A percentile compares a stretch with the other conserved stretches of the same genome.
Conservation (phyloP, 306 rosid genomes). For the Prunus mongolica region DNA sequence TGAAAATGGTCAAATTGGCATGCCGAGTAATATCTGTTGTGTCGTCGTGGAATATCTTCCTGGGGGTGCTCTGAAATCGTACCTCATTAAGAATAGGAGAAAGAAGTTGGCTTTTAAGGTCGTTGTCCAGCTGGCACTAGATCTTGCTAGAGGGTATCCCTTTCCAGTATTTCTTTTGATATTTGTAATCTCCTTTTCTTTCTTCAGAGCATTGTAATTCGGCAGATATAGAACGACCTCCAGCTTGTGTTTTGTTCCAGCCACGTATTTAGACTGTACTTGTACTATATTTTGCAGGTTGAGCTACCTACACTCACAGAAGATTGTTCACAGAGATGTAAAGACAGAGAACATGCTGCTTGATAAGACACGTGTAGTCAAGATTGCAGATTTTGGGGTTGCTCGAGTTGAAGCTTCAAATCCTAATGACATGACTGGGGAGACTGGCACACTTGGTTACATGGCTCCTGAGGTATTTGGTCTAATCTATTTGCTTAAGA, state of each 20-base stretch:
- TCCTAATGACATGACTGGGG: conserved; percentile 99
- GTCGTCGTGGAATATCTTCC: conserved; percentile 94
- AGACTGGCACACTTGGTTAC: conserved; percentile 98
- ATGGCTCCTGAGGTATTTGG: conserved; percentile 95
- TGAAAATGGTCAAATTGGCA: conserved; percentile 77
- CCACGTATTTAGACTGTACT: conserved; percentile 16
- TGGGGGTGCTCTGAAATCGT: conserved; percentile 80
- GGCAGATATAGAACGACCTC: conserved; percentile 11
- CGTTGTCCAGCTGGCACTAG: conserved; percentile 86
- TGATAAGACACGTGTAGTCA: conserved; percentile 78
- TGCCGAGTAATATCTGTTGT: conserved; percentile 91
- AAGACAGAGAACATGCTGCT: conserved; percentile 97
- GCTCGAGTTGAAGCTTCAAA: conserved; percentile 99
- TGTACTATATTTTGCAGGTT: conserved; percentile 50
- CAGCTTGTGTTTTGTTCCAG: conserved; percentile 1
- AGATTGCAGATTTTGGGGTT: conserved; percentile 98
- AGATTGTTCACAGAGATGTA: conserved; percentile 96
- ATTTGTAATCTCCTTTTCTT: conserved; percentile 2
- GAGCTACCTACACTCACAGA: conserved; percentile 93
- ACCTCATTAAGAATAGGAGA: conserved; percentile 85
- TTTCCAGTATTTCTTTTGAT: neutral
- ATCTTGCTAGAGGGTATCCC: conserved; percentile 93
- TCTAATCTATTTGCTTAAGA: neutral
- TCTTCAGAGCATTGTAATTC: conserved; percentile 15
- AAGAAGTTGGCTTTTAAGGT: conserved; percentile 89